A percentile compares a stretch with the other conserved stretches of the same genome.
These are phyloP conservation scores for Diutina neorugosa DNA, from an alignment of 1,139 yeast species.

Conservation along the genomic window DNA sequence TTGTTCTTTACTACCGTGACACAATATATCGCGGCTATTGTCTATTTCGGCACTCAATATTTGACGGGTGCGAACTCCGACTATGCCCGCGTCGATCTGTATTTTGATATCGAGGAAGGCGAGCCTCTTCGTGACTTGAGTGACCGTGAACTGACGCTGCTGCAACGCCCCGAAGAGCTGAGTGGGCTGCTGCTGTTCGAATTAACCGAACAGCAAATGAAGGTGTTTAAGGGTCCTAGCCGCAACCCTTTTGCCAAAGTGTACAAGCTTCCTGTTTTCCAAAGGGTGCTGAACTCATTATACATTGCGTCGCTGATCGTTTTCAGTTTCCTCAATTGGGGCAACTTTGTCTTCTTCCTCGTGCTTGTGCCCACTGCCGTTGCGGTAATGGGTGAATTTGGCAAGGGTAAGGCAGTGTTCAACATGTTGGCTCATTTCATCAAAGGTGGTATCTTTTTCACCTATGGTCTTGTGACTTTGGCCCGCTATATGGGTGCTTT, in stretches of 20 bases:
- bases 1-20: conserved; percentile 38
- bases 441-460: conserved; percentile 84
- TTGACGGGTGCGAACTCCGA: not conserved
- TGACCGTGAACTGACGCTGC: not conserved
- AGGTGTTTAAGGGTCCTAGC: not conserved
- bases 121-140: not conserved
- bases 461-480: conserved; percentile 62
- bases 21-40: conserved; percentile 42
- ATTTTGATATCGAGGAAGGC: conserved; percentile 1
- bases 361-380: conserved; percentile 62
- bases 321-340: conserved; percentile 50
- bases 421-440: conserved; percentile 89
- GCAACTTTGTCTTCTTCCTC: conserved; percentile 48
- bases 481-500: conserved; percentile 84
- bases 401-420: conserved; percentile 54
- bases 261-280: conserved; percentile 8
- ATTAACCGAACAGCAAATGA: not conserved
- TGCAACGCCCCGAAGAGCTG: not conserved
- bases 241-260: not conserved
- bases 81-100: not conserved
- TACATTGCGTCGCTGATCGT: conserved; percentile 21
- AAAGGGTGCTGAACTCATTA: conserved; percentile 14
- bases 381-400: conserved; percentile 61
- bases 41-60: not conserved
- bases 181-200: not conserved